Evolutionary conservation across 2,329 filamentous ascomycete genomes (phyloP), one percentile per base, ranked within the genome.

Genomic region (Ophiostoma novo-ulmi): DNA sequence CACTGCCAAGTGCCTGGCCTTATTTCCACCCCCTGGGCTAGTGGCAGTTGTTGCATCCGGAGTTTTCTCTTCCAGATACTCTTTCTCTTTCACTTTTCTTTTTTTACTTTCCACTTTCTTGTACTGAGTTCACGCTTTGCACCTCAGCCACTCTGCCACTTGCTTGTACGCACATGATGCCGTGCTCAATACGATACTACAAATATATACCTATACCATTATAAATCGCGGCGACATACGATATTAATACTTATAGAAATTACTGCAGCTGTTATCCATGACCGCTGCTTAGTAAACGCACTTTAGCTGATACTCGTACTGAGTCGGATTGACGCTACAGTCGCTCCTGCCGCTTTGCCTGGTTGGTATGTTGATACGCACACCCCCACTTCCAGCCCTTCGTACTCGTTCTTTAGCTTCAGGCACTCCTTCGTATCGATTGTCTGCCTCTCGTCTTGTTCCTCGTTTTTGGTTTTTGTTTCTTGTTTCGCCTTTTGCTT

Each of bases 321-420:
- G 31, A 3, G 31, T 31, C 31, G 31, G 31, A 31, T 31, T 31
- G 31, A 31, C 31, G 44, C 44, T 20, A 17, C 44, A 48, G 44
- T 48, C 44, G 44, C 44, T 48, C 44, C 44, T 48, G 44, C 41
- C 41, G 14, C 44, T 20, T 7, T 20, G 17, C 44, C 31, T 31
- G 31, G n/a, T 20, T 1, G 5, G 4, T 2, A 20, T 31, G n/a
- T 48, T 48, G 44, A 48, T 63, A 63, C 10, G 11, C 26, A 63
- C 58, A 63, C 58, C 13, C 58, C 44, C 55, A 26, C 22, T 10
- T 22, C 31, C 58, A 5, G 8, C 26, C 6, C 58, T 36, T 39
- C 61, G 61, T 65, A 65, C 63, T 65, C 63, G 63, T 39, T 65
- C 36, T 38, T 39, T 65, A 65, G 63, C 63, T 36, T 4, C 63